A percentile compares a stretch with the other conserved stretches of the same genome.
These are phyloP conservation scores for Saturnispora kantuleensis DNA, from an alignment of 805 yeast genomes.

Conservation along the genomic window DNA sequence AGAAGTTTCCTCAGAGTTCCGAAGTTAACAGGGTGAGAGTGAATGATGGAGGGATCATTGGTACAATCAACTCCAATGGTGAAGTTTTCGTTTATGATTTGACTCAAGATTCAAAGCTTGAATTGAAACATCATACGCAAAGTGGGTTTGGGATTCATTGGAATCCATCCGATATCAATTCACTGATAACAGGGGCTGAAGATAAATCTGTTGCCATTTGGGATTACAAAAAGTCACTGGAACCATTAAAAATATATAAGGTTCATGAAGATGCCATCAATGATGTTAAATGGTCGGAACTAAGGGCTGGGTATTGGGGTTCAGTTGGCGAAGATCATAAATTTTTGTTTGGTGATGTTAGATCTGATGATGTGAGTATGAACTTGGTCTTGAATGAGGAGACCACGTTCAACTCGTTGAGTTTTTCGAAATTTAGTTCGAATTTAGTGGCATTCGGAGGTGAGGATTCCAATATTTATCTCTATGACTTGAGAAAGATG, in stretches of 20 bases:
- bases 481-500: constrained; percentile 49
- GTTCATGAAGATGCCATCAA: constrained; percentile 55
- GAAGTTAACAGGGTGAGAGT: constrained; percentile 69
- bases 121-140: constrained; percentile 42
- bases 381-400: constrained; percentile 20
- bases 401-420: constrained; percentile 47
- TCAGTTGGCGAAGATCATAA: constrained; percentile 66
- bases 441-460: constrained; percentile 63
- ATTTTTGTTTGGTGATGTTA: constrained; percentile 44
- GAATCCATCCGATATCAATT: constrained; percentile 40
- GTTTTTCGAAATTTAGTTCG: constrained; percentile 53
- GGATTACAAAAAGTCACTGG: constrained; percentile 31
- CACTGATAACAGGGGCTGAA: constrained; percentile 53
- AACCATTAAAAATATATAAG: constrained; percentile 26
- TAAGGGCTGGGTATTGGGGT: constrained; percentile 44
- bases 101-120: constrained; percentile 12
- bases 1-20: constrained; percentile 49
- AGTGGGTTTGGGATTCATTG: constrained; percentile 74
- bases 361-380: constrained; percentile 24
- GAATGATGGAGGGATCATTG: constrained; percentile 42
- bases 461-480: constrained; percentile 52
- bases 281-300: constrained; percentile 64
- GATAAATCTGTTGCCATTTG: constrained; percentile 56
- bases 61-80: constrained; percentile 64
- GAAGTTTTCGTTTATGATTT: constrained; percentile 44